Evolutionary conservation across 176 grass and related monocot genomes (phyloP).

Genomic region (Chloris gayana): DNA sequence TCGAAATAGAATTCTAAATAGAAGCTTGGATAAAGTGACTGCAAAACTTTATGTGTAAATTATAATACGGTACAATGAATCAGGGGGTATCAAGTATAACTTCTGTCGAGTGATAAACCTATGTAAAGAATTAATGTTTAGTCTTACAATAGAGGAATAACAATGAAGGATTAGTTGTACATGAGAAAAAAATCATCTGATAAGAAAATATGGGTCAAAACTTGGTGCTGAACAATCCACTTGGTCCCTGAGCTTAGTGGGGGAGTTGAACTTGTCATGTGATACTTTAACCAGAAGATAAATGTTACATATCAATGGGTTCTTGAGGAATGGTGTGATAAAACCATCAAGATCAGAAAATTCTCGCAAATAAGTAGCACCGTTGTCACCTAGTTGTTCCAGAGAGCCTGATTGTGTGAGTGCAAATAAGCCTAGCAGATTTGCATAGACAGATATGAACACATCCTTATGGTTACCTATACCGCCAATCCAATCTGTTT

Average conservation of each 20-base stretch:
- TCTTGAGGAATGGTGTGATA: constrained; percentile 77
- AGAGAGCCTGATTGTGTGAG: constrained; percentile 40
- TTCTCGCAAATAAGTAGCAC: constrained; percentile 48
- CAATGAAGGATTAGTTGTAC: constrained; percentile 16
- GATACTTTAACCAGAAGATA: constrained; percentile 56
- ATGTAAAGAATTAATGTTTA: constrained; percentile 11
- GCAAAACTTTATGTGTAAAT: background rate
- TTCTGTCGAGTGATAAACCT: constrained; percentile 20
- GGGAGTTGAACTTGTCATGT: constrained; percentile 36
- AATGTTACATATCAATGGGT: constrained; percentile 85
- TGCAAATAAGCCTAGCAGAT: constrained; percentile 73
- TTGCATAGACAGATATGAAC: constrained; percentile 75
- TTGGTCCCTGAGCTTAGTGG: constrained; percentile 17
- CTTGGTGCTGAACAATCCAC: constrained; percentile 32
- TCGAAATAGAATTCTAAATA: too few species aligned
- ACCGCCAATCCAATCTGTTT: constrained; percentile 82
- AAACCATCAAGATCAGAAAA: constrained; percentile 53
- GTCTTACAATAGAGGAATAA: constrained; percentile 34
- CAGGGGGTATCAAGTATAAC: background rate
- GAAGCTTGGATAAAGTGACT: too few species aligned
- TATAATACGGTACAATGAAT: background rate
- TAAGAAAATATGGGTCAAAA: constrained; percentile 95
- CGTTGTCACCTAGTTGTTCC: constrained; percentile 28
- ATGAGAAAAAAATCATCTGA: constrained; percentile 58
- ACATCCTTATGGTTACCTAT: constrained; percentile 95